These are phyloP conservation scores for Ustilago bromivora DNA, from an alignment of 1,284 basidiomycete species.

Conservation along the genomic window DNA sequence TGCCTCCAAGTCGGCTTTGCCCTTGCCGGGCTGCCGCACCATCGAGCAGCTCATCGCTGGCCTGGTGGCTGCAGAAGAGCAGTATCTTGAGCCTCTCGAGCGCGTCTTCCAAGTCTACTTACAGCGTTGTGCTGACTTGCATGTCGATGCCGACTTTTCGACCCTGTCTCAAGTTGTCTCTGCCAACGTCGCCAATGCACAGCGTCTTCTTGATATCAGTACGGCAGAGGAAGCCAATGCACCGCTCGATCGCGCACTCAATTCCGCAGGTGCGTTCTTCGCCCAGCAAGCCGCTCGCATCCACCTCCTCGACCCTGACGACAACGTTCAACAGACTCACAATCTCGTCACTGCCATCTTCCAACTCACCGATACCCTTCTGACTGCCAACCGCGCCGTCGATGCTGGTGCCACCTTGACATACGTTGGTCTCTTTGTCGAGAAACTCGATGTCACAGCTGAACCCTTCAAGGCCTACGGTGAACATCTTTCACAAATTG, in stretches of 20 bases:
- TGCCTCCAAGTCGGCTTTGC: conserved; percentile 4
- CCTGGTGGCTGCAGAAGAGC: conserved; percentile 12
- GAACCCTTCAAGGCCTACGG: conserved; percentile 6
- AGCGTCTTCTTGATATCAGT: conserved; percentile 36
- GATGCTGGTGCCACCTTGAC: conserved; percentile 46
- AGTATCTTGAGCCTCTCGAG: conserved; percentile 27
- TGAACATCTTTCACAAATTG: conserved; percentile 24
- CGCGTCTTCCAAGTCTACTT: conserved; percentile 36
- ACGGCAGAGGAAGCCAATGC: conserved; percentile 31
- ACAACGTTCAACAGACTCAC: conserved; percentile 3
- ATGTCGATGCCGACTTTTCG: conserved; percentile 5
- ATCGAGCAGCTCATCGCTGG: conserved; percentile 32
- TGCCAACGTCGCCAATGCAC: conserved; percentile 40
- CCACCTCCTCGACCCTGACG: conserved; percentile 1
- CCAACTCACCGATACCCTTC: conserved; percentile 29
- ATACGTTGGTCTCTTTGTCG: conserved; percentile 31
- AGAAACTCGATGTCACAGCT: conserved; percentile 18
- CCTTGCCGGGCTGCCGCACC: conserved; percentile 14
- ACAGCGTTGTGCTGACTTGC: background rate
- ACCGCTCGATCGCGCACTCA: conserved; percentile 45
- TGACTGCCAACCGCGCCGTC: conserved; percentile 27
- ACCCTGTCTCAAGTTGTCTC: conserved; percentile 31
- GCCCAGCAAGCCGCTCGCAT: conserved; percentile 5
- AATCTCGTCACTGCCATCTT: conserved; percentile 17
- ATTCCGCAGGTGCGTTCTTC: conserved; percentile 28